Base-by-base conservation (phyloP, 352 stramenopile species). In the Elongisporangium senticosum region DNA sequence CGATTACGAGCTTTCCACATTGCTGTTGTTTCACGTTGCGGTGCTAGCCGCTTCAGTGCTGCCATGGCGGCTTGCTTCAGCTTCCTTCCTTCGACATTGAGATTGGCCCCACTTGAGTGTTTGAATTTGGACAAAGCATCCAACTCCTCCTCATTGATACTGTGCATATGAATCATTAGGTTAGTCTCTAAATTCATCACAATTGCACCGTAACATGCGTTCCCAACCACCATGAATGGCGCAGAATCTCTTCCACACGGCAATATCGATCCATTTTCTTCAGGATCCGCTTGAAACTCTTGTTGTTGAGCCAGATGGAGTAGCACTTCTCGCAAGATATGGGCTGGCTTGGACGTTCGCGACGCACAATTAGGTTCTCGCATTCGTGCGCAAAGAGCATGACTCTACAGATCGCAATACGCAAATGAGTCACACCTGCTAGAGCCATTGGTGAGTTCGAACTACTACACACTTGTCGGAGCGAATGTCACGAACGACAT, bases 341-440 rank as follows among this genome's bases (percentile, higher is more conserved):
- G 33, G 72, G 68, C 22, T 79, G 76, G n/a, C 56, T 68, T 10
- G 63, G 63, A 22, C 71, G 69, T 49, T 79, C 67, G 37, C 78
- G 78, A 55, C 72, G 76, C 43, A 88, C 67, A 50, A 78, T 61
- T 17, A 64, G 56, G 26, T 88, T 88, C 61, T 86, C 74, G 49
- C 78, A 88, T 50, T 88, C 74, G 50, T 88, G 78, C n/a, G 76
- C 82, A 51, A 79, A 88, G 13, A 88, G 53, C 74, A 88, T 78
- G 51, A 86, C 72, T 63, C 76, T 87, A 40, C 49, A 52, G 21
- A 49, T 19, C 50, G 40, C 15, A 48, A 7, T 19, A 47, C 64
- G 21, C 40, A 62, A 65, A 26, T 22, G 11, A 20, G 48, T 37
- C n/a, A 15, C 52, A 50, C 0, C 20, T 48, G 3, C 21, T 3